Conservation (phyloP, 2,329 filamentous ascomycete species). For the Nannizziopsis barbatae region DNA sequence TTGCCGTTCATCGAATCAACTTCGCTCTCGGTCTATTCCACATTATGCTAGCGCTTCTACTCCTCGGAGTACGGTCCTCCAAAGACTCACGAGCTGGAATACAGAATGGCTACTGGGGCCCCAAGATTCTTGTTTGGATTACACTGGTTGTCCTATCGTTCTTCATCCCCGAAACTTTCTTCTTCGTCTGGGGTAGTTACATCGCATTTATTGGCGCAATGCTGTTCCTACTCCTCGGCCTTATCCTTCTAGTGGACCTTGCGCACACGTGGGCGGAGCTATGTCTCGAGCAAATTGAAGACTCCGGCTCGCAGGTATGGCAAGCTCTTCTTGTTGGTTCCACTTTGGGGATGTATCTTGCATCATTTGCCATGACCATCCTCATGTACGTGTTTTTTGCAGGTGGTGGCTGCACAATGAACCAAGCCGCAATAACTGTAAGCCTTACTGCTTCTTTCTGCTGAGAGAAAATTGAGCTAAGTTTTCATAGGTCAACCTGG, state of each 20-base stretch:
- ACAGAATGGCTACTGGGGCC: conserved; percentile 98
- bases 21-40: conserved; percentile 95
- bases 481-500: conserved; percentile 57
- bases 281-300: conserved; percentile 86
- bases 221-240: conserved; percentile 81
- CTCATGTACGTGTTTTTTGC: conserved; percentile 98
- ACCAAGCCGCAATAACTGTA: conserved; percentile 82
- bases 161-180: conserved; percentile 89
- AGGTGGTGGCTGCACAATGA: conserved; percentile 71
- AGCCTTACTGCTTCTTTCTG: conserved; percentile 17
- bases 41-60: conserved; percentile 67
- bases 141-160: conserved; percentile 81
- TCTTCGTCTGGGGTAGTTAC: conserved; percentile 92
- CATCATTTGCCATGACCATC: conserved; percentile 84
- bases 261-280: conserved; percentile 97
- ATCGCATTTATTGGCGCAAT: conserved; percentile 79
- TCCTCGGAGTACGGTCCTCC: conserved; percentile 77
- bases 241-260: conserved; percentile 86
- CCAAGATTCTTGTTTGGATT: conserved; percentile 85
- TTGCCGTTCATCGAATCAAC: conserved; percentile 94
- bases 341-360: conserved; percentile 85
- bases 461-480: conserved; percentile 14
- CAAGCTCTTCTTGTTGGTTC: conserved; percentile 79
- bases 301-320: conserved; percentile 75
- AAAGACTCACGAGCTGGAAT: conserved; percentile 77